Evolutionary conservation across 495 filamentous ascomycete species (phyloP), one percentile per base, ranked within the genome.

Genomic region (Chaetomium cochliodes): DNA sequence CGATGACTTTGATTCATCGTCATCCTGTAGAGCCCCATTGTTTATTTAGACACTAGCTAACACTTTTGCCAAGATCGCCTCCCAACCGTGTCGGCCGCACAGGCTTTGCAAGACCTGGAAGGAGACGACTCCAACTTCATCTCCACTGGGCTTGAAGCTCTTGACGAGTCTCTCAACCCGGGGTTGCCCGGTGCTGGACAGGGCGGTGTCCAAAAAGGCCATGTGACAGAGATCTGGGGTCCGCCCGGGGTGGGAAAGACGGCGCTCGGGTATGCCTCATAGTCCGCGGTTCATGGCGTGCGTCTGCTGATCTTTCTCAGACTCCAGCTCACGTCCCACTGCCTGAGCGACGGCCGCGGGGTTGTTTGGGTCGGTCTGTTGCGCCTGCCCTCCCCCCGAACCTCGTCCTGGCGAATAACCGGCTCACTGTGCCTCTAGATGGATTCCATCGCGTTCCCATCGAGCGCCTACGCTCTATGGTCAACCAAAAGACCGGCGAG

Each of bases 191-290:
- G 47, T 26, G 28, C 25, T 6, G 65, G 23, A 16, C 60, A 56
- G 51, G 81, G 79, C 51, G 92, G 90, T 5, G 74, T 97, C 28
- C 79, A 84, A 60, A 85, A 87, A 42, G 92, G 92, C 25, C 89
- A 92, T 72, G 81, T 96, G n/a, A 88, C 88, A 7, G 94, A 98
- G 74, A 77, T 97, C 37, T 96, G 88, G 78, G 94, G 94, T 0
- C 92, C 94, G 18, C 90, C 91, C 12, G 93, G 93, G 0, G 85
- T 84, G 18, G 94, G 94, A 15, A 98, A 98, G 77, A 96, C 93
- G 0, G 78, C 88, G 6, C 77, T 98, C 67, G 89, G 86, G 93
- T 96, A 74, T 64, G 72, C 25, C 3, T 16, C 20, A 13, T 3
- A 30, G 11, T 33, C 13, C 20, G 16, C 15, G 26, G 47, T 20